These are phyloP conservation scores for Trichosanthes truncata DNA, from an alignment of 306 rosid species.

Conservation along the genomic window DNA sequence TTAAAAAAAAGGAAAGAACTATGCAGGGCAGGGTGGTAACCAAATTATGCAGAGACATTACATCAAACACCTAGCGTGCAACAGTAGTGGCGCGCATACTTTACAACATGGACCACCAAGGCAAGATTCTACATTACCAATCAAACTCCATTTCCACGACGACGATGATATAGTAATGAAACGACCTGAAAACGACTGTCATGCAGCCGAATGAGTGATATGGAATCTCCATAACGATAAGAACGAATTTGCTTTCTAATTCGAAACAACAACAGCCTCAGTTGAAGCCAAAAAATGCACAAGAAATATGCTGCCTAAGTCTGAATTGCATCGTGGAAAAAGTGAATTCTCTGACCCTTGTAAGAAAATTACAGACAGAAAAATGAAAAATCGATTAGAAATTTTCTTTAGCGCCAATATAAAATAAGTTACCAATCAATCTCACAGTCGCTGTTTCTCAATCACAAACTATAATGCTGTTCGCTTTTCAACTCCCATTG, in stretches of 20 bases:
- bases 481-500: neutral
- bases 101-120: slow-evolving; percentile 9
- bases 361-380: neutral
- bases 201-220: neutral
- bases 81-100: slow-evolving; percentile 6
- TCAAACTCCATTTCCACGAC: slow-evolving; percentile 2
- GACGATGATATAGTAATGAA: neutral
- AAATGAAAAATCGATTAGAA: neutral
- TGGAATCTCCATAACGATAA: slow-evolving; percentile 1
- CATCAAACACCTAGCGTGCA: slow-evolving; percentile 13
- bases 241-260: slow-evolving; percentile 1
- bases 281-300: neutral
- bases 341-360: neutral
- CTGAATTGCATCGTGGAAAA: neutral
- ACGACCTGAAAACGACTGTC: slow-evolving; percentile 12
- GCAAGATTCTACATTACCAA: neutral
- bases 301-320: neutral
- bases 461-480: neutral
- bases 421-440: neutral
- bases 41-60: slow-evolving; percentile 5
- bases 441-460: neutral
- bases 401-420: neutral
- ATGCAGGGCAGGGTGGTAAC: neutral
- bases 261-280: neutral
- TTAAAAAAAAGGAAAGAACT: neutral